Evolutionary conservation across 73 alveolate genomes (phyloP), one percentile per base, ranked within the genome.

Genomic region (Durusdinium trenchii): DNA sequence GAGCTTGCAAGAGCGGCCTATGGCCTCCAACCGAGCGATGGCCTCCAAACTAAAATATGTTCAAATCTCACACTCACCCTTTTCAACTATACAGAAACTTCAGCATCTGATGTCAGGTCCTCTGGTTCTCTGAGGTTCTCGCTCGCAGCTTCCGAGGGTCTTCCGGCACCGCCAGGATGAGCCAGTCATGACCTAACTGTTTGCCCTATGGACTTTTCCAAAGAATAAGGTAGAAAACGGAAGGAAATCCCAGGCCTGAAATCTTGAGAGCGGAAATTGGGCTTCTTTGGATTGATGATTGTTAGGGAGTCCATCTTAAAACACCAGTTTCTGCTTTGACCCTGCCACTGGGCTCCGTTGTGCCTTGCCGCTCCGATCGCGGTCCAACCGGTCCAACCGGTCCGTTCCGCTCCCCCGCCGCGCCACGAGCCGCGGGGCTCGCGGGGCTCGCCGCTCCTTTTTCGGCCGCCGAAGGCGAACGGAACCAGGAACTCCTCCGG

Each of bases 91-190:
- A 12, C 87, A 42, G 10, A 61, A 28, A 5, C 89, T 43, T 43
- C 28, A 10, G 57, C 87, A 43, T 40, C 61, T 5, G 38, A 35
- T 30, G 71, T 30, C 43, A 64, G 40, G 36, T 20, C 40, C 78
- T 20, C 36, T 10, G 9, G 43, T 6, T 5, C 9, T 35, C 78
- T 64, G 45, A 45, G 46, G 42, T 4, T 32, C 3, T 46, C 30
- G 67, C 96, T 30, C 96, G 84, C 38, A 89, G 69, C 54, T 64
- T 89, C 60, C 85, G 96, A 0, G 96, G 96, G 45, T 89, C 96
- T 62, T 62, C 86, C 28, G 85, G 96, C 28, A 28, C 57, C 16
- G 96, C 96, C 69, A 89, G 51, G 52, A 89, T 89, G 32, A 89
- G 85, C 96, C 96, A 89, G 64, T 89, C 96, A 14, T 20, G 96